A percentile compares a stretch with the other conserved stretches of the same genome.
These are phyloP conservation scores for Aschersonia sp. DNA, from an alignment of 2,329 filamentous ascomycete genomes.

Conservation along the genomic window DNA sequence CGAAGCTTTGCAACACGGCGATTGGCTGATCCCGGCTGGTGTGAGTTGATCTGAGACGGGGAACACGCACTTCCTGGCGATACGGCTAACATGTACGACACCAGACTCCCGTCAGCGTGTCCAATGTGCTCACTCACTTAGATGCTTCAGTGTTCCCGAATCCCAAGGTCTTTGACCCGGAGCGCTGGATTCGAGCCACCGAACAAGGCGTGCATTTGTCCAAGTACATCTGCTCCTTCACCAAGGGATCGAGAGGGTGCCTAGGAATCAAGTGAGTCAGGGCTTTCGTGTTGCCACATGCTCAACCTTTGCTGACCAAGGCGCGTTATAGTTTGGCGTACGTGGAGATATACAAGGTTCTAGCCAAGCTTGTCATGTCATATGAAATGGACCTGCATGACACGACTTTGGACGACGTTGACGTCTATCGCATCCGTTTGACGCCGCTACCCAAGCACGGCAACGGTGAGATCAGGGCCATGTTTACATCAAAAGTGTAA, in stretches of 20 bases:
- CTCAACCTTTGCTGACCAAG: neutral
- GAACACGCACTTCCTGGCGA: neutral
- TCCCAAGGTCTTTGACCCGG: constrained; percentile 1
- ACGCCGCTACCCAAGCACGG: too few species aligned
- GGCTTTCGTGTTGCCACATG: neutral
- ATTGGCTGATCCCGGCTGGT: neutral
- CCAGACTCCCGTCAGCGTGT: constrained; percentile 2
- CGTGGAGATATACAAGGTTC: neutral
- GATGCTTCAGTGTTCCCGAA: constrained; percentile 2
- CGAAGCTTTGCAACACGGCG: neutral
- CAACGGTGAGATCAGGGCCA: too few species aligned
- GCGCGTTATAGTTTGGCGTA: neutral
- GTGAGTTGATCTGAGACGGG: neutral
- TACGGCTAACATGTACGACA: neutral
- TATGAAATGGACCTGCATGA: too few species aligned
- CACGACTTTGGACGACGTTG: too few species aligned
- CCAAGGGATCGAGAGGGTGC: neutral
- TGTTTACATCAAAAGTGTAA: too few species aligned
- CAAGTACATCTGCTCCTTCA: neutral
- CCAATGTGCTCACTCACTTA: neutral
- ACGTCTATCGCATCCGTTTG: too few species aligned
- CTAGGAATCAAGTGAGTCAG: neutral
- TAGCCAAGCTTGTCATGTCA: neutral
- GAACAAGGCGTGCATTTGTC: neutral
- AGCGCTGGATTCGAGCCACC: constrained; percentile 1